A percentile compares a stretch with the other conserved stretches of the same genome.
Evolutionary conservation across 2,329 filamentous ascomycete genomes (phyloP).

Genomic region (Rasamsonia emersonii): DNA sequence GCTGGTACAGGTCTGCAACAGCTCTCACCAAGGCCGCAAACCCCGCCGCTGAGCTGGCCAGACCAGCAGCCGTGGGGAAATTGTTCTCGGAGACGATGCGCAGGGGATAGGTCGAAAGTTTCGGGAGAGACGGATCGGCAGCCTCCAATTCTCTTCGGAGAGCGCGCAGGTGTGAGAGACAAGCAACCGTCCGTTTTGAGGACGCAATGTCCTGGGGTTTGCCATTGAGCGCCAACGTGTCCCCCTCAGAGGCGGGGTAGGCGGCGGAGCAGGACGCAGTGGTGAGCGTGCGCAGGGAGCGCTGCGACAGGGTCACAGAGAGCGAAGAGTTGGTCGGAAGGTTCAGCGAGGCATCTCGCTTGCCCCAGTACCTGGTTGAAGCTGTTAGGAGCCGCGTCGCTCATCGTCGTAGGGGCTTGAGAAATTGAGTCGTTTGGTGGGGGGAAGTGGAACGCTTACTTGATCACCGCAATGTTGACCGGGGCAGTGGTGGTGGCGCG

Average conservation of each 20-base stretch:
- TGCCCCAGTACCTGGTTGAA: constrained; percentile 76
- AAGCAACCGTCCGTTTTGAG: constrained; percentile 85
- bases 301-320: constrained; percentile 90
- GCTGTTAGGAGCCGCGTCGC: constrained; percentile 6
- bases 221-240: constrained; percentile 79
- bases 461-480: constrained; percentile 97
- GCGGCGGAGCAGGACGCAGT: constrained; percentile 79
- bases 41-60: constrained; percentile 59
- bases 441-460: constrained; percentile 45
- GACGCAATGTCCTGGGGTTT: constrained; percentile 68
- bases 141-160: constrained; percentile 70
- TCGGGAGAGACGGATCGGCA: constrained; percentile 64
- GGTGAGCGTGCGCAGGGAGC: constrained; percentile 88
- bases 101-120: constrained; percentile 67
- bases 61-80: constrained; percentile 93
- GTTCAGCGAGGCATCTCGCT: constrained; percentile 87
- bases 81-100: constrained; percentile 95
- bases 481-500: constrained; percentile 92
- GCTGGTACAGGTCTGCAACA: constrained; percentile 83
- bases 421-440: constrained; percentile 9
- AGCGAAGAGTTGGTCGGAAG: constrained; percentile 97
- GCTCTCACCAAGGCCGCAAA: constrained; percentile 63
- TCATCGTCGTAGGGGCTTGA: too few relatives aligned
- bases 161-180: constrained; percentile 74
- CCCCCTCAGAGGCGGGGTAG: constrained; percentile 47